These are phyloP conservation scores for Articulospora tetracladia DNA, from an alignment of 495 filamentous ascomycete genomes.

Conservation along the genomic window DNA sequence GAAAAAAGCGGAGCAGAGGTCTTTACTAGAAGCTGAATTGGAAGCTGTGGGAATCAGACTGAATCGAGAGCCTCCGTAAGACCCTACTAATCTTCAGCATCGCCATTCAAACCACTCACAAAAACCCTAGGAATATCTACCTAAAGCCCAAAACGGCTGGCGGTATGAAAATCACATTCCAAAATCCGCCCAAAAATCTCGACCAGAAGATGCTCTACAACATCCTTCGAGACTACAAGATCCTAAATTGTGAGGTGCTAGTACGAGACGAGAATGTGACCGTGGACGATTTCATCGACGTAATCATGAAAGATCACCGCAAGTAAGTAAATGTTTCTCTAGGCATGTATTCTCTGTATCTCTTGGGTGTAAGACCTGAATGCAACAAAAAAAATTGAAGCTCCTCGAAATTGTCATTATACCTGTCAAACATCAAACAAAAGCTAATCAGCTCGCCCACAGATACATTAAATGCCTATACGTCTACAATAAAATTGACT, in stretches of 20 bases:
- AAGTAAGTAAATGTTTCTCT: too few species aligned
- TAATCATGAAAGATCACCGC: constrained; percentile 97
- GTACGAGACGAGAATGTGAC: constrained; percentile 93
- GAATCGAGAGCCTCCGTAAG: constrained; percentile 88
- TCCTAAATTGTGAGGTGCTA: constrained; percentile 95
- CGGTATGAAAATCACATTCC: constrained; percentile 98
- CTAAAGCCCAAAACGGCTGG: constrained; percentile 97
- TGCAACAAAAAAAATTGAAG: too few species aligned
- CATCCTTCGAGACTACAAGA: constrained; percentile 97
- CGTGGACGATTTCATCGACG: constrained; percentile 98
- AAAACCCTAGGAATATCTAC: constrained; percentile 80
- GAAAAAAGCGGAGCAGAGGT: constrained; percentile 91
- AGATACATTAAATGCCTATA: constrained; percentile 96
- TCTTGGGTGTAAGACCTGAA: too few species aligned
- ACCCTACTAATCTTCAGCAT: too few species aligned
- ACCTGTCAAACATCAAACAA: too few species aligned
- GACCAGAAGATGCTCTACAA: constrained; percentile 98
- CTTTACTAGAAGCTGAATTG: constrained; percentile 84
- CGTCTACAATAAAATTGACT: constrained; percentile 99
- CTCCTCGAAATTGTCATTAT: too few species aligned
- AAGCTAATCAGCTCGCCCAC: too few species aligned
- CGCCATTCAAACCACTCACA: neutral
- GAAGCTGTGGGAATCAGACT: constrained; percentile 95
- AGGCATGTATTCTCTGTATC: too few species aligned
- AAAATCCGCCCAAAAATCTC: constrained; percentile 77